Evolutionary conservation across 352 stramenopile genomes (phyloP).

Genomic region (Phytophthora hybrid): DNA sequence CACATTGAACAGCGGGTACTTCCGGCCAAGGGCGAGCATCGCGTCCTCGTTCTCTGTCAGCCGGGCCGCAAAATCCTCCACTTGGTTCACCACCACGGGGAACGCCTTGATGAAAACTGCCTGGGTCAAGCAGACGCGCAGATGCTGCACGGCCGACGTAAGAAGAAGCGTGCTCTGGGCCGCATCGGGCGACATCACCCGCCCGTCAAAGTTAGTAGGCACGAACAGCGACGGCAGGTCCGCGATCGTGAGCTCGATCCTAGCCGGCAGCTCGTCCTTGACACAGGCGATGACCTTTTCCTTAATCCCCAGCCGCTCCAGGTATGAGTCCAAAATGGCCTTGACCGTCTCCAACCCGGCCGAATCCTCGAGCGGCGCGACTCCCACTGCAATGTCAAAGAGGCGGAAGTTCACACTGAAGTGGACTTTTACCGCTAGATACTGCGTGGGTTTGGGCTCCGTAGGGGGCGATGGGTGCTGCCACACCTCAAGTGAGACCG

Average conservation of each 20-base stretch:
- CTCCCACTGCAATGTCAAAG: slow-evolving; percentile 72
- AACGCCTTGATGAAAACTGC: slow-evolving; percentile 62
- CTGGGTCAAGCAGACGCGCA: slow-evolving; percentile 65
- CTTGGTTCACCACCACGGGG: slow-evolving; percentile 52
- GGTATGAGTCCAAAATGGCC: slow-evolving; percentile 60
- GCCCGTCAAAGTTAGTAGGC: slow-evolving; percentile 66
- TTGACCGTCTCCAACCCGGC: slow-evolving; percentile 54
- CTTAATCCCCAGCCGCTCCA: slow-evolving; percentile 72
- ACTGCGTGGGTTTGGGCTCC: slow-evolving; percentile 51
- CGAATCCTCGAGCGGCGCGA: slow-evolving; percentile 52
- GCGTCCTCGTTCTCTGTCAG: slow-evolving; percentile 47
- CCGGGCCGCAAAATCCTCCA: slow-evolving; percentile 65
- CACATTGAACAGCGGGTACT: slow-evolving; percentile 58
- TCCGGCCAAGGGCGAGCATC: slow-evolving; percentile 53
- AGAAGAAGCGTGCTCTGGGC: slow-evolving; percentile 64
- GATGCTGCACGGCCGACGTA: slow-evolving; percentile 61
- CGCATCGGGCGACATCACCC: slow-evolving; percentile 40
- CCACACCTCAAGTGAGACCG: slow-evolving; percentile 78
- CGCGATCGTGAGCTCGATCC: slow-evolving; percentile 36
- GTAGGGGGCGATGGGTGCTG: slow-evolving; percentile 42
- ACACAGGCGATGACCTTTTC: slow-evolving; percentile 80
- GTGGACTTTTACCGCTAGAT: slow-evolving; percentile 75
- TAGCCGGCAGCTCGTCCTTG: slow-evolving; percentile 60
- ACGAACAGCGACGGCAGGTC: slow-evolving; percentile 71
- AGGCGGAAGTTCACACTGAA: slow-evolving; percentile 82